These are phyloP conservation scores for Phytophthora sp. DNA, from an alignment of 352 stramenopile species.

Conservation along the genomic window DNA sequence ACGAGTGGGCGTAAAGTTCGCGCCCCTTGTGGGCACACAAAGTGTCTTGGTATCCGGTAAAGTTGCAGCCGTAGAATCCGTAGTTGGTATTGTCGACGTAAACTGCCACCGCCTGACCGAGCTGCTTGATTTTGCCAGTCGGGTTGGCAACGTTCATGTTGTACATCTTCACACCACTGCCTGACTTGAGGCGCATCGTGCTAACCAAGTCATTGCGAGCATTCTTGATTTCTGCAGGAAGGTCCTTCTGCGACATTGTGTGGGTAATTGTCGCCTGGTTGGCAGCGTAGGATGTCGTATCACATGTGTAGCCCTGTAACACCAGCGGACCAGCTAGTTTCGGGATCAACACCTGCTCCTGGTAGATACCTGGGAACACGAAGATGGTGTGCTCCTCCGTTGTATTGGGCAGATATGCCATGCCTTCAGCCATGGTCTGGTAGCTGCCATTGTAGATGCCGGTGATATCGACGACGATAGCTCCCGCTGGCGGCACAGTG, in stretches of 20 bases:
- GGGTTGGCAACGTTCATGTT: constrained; percentile 31
- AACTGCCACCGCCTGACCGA: constrained; percentile 12
- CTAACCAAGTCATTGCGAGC: constrained; percentile 6
- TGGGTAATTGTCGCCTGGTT: constrained; percentile 24
- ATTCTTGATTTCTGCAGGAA: constrained; percentile 5
- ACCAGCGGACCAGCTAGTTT: constrained; percentile 7
- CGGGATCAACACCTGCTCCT: constrained; percentile 19
- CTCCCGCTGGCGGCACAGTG: constrained; percentile 6
- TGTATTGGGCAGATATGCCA: constrained; percentile 3
- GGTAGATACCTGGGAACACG: constrained; percentile 23
- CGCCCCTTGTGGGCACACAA: constrained; percentile 17
- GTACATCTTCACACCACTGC: constrained; percentile 22
- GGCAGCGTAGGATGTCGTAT: constrained; percentile 19
- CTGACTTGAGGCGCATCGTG: constrained; percentile 9
- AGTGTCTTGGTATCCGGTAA: constrained; percentile 27
- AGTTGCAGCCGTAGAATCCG: constrained; percentile 24
- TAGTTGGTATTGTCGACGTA: constrained; percentile 7
- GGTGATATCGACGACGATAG: constrained; percentile 20
- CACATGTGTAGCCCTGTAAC: constrained; percentile 28
- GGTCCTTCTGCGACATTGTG: constrained; percentile 10
- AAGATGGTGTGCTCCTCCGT: constrained; percentile 22
- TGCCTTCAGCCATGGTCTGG: constrained; percentile 11
- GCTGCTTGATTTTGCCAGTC: background rate
- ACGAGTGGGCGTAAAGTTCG: constrained; percentile 8
- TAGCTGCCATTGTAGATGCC: constrained; percentile 5